A percentile compares a stretch with the other conserved stretches of the same genome.
Evolutionary conservation across 371 early-diverging fungal species (phyloP).

Genomic region (Cokeromyces recurvatus): DNA sequence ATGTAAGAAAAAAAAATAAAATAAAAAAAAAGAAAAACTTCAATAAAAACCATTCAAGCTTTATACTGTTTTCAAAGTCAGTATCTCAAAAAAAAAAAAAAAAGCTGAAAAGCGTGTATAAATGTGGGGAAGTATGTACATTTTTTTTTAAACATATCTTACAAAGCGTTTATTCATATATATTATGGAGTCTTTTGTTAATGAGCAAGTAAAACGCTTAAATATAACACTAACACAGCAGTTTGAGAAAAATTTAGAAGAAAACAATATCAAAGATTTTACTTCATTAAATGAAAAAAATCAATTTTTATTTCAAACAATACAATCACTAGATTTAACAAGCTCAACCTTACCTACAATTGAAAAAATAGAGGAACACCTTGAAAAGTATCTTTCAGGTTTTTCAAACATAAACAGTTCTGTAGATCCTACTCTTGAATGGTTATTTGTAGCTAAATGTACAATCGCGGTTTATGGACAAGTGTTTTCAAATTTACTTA

Average conservation of each 20-base stretch:
- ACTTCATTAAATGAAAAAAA: constrained; percentile 9
- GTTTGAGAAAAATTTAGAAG: constrained; percentile 7
- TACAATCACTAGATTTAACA: constrained; percentile 26
- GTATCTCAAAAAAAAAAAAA: no score
- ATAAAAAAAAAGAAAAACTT: no score
- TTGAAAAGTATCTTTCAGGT: constrained; percentile 21
- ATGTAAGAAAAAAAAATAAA: no score
- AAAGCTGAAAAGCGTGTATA: no score
- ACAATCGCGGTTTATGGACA: constrained; percentile 60
- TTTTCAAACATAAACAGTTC: neutral
- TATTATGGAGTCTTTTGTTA: constrained; percentile 19
- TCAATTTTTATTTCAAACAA: constrained; percentile 25
- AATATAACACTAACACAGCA: neutral
- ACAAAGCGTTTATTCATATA: no score
- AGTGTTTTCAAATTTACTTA: constrained; percentile 53
- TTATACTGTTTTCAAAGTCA: no score
- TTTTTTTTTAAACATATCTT: no score
- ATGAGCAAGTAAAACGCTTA: constrained; percentile 15
- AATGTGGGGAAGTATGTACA: no score
- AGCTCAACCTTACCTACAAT: constrained; percentile 11
- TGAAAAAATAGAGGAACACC: constrained; percentile 14
- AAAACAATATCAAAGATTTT: neutral
- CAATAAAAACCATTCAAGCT: no score
- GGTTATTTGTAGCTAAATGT: constrained; percentile 55
- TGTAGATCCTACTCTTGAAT: constrained; percentile 31